These are phyloP conservation scores for Rugonectria rugulosa DNA, from an alignment of 2,329 filamentous ascomycete genomes.

Conservation along the genomic window DNA sequence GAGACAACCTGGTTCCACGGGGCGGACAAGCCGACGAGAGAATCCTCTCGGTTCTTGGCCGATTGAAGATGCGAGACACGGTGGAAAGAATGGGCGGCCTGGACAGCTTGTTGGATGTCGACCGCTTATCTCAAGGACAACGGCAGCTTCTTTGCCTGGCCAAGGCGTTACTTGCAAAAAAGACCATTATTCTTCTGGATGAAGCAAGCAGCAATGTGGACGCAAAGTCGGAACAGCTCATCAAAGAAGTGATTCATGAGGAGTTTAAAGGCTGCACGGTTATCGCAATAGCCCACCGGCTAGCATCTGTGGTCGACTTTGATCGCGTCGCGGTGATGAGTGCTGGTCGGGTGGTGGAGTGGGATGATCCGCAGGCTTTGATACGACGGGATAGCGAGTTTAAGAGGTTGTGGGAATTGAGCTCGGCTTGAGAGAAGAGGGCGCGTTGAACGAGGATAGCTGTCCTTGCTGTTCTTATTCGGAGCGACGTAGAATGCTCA, in stretches of 20 bases:
- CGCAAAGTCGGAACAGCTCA: slow-evolving; percentile 42
- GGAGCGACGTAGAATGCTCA: too few relatives aligned
- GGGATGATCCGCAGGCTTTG: slow-evolving; percentile 20
- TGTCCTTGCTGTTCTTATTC: too few relatives aligned
- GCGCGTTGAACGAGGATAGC: too few relatives aligned
- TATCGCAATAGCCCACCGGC: slow-evolving; percentile 49
- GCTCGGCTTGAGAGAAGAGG: too few relatives aligned
- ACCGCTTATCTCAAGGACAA: slow-evolving; percentile 51
- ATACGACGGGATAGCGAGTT: slow-evolving; percentile 21
- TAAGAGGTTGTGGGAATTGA: slow-evolving; percentile 18
- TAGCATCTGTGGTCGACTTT: slow-evolving; percentile 15
- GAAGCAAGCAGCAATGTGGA: slow-evolving; percentile 49
- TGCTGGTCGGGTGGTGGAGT: slow-evolving; percentile 19
- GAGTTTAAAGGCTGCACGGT: slow-evolving; percentile 59
- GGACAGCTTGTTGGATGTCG: slow-evolving; percentile 41
- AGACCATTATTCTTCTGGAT: slow-evolving; percentile 48
- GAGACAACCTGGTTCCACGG: slow-evolving; percentile 23
- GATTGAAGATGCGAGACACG: not conserved
- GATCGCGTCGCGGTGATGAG: slow-evolving; percentile 23
- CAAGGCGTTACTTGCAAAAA: slow-evolving; percentile 45
- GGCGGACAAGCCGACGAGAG: not conserved
- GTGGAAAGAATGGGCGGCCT: slow-evolving; percentile 47
- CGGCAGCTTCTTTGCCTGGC: slow-evolving; percentile 53
- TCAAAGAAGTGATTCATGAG: slow-evolving; percentile 42
- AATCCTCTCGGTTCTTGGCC: slow-evolving; percentile 48